Evolutionary conservation across 2,329 filamentous ascomycete species (phyloP).

Genomic region (Amesomyces nigricolor): DNA sequence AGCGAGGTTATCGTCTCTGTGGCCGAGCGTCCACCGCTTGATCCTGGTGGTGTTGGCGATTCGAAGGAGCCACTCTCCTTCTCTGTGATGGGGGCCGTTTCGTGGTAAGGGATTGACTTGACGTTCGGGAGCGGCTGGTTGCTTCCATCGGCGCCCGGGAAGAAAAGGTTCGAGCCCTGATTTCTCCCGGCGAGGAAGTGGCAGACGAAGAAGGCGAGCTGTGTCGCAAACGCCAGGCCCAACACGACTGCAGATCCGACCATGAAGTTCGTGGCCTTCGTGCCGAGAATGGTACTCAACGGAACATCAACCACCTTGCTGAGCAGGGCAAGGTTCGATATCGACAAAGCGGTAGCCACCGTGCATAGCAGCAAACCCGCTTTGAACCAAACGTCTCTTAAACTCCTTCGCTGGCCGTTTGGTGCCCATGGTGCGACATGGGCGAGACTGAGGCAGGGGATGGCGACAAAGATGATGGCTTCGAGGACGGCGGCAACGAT

Average conservation of each 20-base stretch:
- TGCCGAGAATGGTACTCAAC: slow-evolving; percentile 31
- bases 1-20: slow-evolving; percentile 44
- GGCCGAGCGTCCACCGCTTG: slow-evolving; percentile 41
- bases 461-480: slow-evolving; percentile 32
- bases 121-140: slow-evolving; percentile 34
- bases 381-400: slow-evolving; percentile 35
- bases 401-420: slow-evolving; percentile 21
- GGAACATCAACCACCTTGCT: slow-evolving; percentile 31
- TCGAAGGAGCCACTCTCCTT: slow-evolving; percentile 34
- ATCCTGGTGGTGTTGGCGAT: slow-evolving; percentile 39
- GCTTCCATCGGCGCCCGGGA: slow-evolving; percentile 30
- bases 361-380: slow-evolving; percentile 38
- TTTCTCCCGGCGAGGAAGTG: slow-evolving; percentile 39
- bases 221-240: slow-evolving; percentile 40
- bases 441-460: slow-evolving; percentile 32
- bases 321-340: slow-evolving; percentile 39
- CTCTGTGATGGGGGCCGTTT: slow-evolving; percentile 35
- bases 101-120: slow-evolving; percentile 49
- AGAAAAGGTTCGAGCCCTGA: slow-evolving; percentile 25
- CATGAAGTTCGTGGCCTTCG: slow-evolving; percentile 35
- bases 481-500: slow-evolving; percentile 37
- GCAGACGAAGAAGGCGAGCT: slow-evolving; percentile 44
- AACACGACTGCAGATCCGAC: slow-evolving; percentile 42
- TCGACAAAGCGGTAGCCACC: slow-evolving; percentile 41
- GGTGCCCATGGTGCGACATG: slow-evolving; percentile 28